Percentiles rank a stretch among this genome's conserved stretches.
phyloP scores from a whole-genome alignment of 2,329 filamentous ascomycete genomes.

The Nothopassalora personata region DNA sequence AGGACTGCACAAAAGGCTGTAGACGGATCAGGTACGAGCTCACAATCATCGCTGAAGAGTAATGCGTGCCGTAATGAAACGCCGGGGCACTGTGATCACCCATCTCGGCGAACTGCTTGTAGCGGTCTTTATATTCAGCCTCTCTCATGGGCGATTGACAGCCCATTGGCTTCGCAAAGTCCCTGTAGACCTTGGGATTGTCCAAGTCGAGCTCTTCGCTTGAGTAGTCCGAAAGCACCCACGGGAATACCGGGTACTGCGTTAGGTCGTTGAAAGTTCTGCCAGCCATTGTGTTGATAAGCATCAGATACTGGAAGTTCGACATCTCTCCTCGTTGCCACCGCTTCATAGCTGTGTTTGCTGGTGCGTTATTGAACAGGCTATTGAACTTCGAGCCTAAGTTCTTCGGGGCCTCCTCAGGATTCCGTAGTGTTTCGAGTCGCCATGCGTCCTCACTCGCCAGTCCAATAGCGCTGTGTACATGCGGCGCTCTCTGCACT shows the following conservation, averaged over 20 bases:
- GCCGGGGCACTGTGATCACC: conserved; percentile 68
- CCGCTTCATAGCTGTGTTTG: conserved; percentile 77
- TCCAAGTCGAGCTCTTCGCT: conserved; percentile 86
- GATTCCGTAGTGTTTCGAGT: conserved; percentile 72
- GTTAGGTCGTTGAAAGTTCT: conserved; percentile 97
- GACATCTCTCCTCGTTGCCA: conserved; percentile 95
- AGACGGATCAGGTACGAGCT: conserved; percentile 92
- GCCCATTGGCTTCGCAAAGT: conserved; percentile 93
- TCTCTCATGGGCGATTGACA: conserved; percentile 75
- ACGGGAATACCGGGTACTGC: conserved; percentile 96
- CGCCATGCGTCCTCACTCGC: conserved; percentile 86
- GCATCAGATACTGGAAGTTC: conserved; percentile 98
- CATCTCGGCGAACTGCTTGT: conserved; percentile 84
- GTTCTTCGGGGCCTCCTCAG: conserved; percentile 58
- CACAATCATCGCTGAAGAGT: conserved; percentile 98
- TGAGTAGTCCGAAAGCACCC: conserved; percentile 92
- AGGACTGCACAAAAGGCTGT: conserved; percentile 94
- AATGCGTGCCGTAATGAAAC: conserved; percentile 97
- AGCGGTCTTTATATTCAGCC: conserved; percentile 74
- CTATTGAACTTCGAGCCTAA: conserved; percentile 87
- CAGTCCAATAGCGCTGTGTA: conserved; percentile 53
- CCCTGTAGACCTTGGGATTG: conserved; percentile 78
- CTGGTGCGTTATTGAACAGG: conserved; percentile 78
- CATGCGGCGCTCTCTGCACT: conserved; percentile 72
- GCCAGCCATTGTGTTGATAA: conserved; percentile 95